phyloP scores from a whole-genome alignment of 2,329 filamentous ascomycete genomes.

The Colletotrichum sp. region DNA sequence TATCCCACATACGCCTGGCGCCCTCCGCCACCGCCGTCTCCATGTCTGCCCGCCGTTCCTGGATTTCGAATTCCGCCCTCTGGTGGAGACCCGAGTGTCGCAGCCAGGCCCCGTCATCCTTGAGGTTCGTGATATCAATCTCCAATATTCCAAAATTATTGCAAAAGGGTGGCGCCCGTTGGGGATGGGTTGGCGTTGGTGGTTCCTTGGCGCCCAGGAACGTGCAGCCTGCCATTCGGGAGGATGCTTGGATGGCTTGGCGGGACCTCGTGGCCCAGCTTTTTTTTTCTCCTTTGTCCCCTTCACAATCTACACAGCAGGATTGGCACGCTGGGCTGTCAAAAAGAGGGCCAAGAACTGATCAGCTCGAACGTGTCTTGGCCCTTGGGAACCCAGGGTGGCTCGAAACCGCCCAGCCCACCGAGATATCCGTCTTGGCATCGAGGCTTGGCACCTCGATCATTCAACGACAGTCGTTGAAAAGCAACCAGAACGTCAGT shows the following conservation, averaged over 20 bases:
- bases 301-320: neutral
- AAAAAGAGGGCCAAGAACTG: neutral
- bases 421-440: slow-evolving; percentile 17
- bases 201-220: neutral
- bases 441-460: neutral
- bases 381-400: slow-evolving; percentile 2
- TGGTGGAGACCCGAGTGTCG: neutral
- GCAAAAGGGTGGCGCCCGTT: neutral
- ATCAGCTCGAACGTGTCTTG: neutral
- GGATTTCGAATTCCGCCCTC: neutral
- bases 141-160: neutral
- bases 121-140: neutral
- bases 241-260: neutral
- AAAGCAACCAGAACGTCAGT: neutral
- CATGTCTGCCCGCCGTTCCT: neutral
- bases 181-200: neutral
- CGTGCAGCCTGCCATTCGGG: neutral
- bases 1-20: neutral
- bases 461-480: neutral
- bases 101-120: neutral
- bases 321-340: neutral
- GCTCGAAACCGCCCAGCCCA: neutral
- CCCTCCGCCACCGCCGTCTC: neutral
- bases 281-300: neutral
- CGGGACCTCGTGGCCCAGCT: neutral